phyloP scores from a whole-genome alignment of 73 alveolate species.

The Paramecium primaurelia region DNA sequence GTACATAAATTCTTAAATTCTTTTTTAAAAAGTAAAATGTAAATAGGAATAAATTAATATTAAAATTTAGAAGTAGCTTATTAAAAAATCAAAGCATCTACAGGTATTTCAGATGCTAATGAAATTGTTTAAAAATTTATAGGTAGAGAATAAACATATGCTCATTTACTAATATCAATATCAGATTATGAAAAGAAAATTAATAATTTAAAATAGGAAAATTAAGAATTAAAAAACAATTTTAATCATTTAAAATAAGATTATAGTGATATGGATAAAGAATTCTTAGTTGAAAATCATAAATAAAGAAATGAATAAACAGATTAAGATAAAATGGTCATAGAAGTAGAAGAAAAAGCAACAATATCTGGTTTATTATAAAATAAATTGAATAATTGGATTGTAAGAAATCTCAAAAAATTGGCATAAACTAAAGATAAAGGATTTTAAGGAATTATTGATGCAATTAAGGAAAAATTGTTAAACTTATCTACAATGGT shows the following conservation, averaged over 20 bases:
- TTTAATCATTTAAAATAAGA: slow-evolving; percentile 40
- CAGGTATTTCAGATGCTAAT: slow-evolving; percentile 57
- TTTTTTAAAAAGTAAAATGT: slow-evolving; percentile 48
- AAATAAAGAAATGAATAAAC: neutral
- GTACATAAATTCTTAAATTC: slow-evolving; percentile 54
- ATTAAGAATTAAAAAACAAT: neutral
- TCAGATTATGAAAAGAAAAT: slow-evolving; percentile 59
- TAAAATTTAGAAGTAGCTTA: slow-evolving; percentile 36
- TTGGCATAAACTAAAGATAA: neutral
- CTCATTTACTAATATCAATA: slow-evolving; percentile 44
- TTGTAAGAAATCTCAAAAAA: neutral
- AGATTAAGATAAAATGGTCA: neutral
- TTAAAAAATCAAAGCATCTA: slow-evolving; percentile 57
- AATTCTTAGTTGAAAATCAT: neutral
- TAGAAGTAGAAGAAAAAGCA: slow-evolving; percentile 24
- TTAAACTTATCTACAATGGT: neutral
- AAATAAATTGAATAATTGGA: slow-evolving; percentile 24
- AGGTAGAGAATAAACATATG: slow-evolving; percentile 57
- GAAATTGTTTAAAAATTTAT: slow-evolving; percentile 51
- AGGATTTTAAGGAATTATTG: neutral
- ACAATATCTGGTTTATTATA: neutral
- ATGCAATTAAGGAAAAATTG: neutral
- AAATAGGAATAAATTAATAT: slow-evolving; percentile 44
- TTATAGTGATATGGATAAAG: slow-evolving; percentile 36
- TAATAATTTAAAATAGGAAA: neutral